These are phyloP conservation scores for Tuber magnatum DNA, from an alignment of 495 filamentous ascomycete genomes.

Conservation along the genomic window DNA sequence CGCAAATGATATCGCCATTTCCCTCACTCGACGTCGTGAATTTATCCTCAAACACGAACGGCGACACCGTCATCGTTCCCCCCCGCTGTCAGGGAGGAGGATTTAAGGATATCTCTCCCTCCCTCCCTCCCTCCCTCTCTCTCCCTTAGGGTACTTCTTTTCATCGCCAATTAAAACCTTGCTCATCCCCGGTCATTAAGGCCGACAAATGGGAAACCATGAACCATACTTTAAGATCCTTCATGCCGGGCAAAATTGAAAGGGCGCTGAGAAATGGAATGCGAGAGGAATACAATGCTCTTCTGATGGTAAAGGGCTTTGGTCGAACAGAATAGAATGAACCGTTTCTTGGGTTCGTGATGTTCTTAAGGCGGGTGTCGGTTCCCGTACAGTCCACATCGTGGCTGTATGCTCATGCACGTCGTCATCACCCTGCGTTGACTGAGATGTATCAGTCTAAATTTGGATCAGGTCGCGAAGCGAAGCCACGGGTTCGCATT, in stretches of 20 bases:
- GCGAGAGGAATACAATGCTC: constrained; percentile 6
- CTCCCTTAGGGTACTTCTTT: neutral
- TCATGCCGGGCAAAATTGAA: neutral
- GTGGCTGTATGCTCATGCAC: constrained; percentile 39
- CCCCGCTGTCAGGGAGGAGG: neutral
- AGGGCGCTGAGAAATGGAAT: neutral
- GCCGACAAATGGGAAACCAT: neutral
- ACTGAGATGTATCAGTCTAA: constrained; percentile 41
- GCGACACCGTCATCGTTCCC: neutral
- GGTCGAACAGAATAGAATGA: constrained; percentile 18
- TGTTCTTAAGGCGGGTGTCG: constrained; percentile 25
- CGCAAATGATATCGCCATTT: neutral
- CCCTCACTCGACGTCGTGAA: neutral
- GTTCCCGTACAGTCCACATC: constrained; percentile 35
- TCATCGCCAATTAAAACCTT: neutral
- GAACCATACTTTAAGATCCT: neutral
- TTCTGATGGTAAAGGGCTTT: neutral
- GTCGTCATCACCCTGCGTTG: constrained; percentile 41
- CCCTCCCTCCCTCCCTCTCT: neutral
- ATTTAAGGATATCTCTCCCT: neutral
- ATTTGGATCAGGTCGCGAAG: constrained; percentile 40
- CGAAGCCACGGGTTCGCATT: constrained; percentile 39
- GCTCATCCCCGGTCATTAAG: neutral
- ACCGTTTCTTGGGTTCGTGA: constrained; percentile 12
- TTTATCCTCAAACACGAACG: neutral